Conservation (phyloP, 108 stramenopile genomes). For the Poteriospumella lacustris region DNA sequence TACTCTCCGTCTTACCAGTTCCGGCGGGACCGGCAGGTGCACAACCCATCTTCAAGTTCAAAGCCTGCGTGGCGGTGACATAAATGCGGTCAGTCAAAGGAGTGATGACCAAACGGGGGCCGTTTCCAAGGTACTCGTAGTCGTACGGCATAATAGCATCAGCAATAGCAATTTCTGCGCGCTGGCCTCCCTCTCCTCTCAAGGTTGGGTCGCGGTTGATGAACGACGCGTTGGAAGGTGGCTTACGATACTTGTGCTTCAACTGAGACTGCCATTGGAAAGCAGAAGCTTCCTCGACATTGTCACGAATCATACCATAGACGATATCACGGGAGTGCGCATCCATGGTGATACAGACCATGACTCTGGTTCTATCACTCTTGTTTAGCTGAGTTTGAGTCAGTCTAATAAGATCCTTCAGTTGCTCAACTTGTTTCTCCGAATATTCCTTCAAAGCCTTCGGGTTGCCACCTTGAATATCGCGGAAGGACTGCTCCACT, state of each 20-base stretch:
- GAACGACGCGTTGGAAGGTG: slow-evolving; percentile 55
- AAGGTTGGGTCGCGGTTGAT: slow-evolving; percentile 58
- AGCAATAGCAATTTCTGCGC: slow-evolving; percentile 69
- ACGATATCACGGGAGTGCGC: slow-evolving; percentile 73
- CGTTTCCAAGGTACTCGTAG: slow-evolving; percentile 77
- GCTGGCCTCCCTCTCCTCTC: slow-evolving; percentile 51
- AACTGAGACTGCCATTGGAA: slow-evolving; percentile 79
- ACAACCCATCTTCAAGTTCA: slow-evolving; percentile 75
- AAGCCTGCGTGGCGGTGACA: slow-evolving; percentile 72
- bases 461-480: slow-evolving; percentile 47
- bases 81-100: slow-evolving; percentile 74
- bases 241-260: slow-evolving; percentile 70
- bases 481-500: slow-evolving; percentile 58
- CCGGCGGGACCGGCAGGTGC: slow-evolving; percentile 73
- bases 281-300: slow-evolving; percentile 45
- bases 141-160: slow-evolving; percentile 71
- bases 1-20: slow-evolving; percentile 74
- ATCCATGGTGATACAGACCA: slow-evolving; percentile 76
- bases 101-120: slow-evolving; percentile 69
- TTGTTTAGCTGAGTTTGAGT: slow-evolving; percentile 66
- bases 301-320: slow-evolving; percentile 61
- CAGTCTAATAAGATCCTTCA: slow-evolving; percentile 63
- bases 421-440: slow-evolving; percentile 60
- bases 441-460: slow-evolving; percentile 56
- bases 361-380: slow-evolving; percentile 64